A percentile compares a stretch with the other conserved stretches of the same genome.
These are phyloP conservation scores for Corchorus capsularis DNA, from an alignment of 345 rosid species.

Conservation along the genomic window DNA sequence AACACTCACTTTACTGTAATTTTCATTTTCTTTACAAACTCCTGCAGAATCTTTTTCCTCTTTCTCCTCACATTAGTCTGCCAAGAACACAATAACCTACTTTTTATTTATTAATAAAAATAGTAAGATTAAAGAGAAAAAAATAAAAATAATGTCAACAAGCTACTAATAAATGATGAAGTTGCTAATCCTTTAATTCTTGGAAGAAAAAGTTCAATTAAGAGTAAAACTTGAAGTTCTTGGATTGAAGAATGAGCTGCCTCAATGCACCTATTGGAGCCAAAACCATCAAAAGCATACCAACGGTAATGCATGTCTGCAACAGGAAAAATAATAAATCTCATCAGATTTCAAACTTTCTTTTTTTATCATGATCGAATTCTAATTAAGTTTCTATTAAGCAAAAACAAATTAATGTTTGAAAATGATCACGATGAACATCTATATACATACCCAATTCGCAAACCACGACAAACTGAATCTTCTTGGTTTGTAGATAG, in stretches of 20 bases:
- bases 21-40: background rate
- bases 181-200: background rate
- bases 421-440: too few relatives aligned
- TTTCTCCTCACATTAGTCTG: too few relatives aligned
- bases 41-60: background rate
- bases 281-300: constrained; percentile 41
- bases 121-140: background rate
- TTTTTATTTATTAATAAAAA: too few relatives aligned
- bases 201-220: background rate
- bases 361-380: too few relatives aligned
- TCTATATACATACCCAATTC: constrained; percentile 27
- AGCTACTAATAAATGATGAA: background rate
- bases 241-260: constrained; percentile 42
- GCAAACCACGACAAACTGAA: constrained; percentile 35
- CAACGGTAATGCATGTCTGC: constrained; percentile 51
- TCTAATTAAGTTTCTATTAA: background rate
- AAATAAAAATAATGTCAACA: background rate
- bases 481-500: constrained; percentile 36
- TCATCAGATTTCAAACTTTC: background rate
- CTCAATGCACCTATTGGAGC: constrained; percentile 55
- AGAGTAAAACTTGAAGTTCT: constrained; percentile 48
- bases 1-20: too few relatives aligned
- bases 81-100: too few relatives aligned
- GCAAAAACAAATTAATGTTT: too few relatives aligned
- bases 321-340: background rate